Percentiles rank a stretch among this genome's conserved stretches.
phyloP scores from a whole-genome alignment of 2,329 filamentous ascomycete genomes.

The Emmonsiellopsis sp. region DNA sequence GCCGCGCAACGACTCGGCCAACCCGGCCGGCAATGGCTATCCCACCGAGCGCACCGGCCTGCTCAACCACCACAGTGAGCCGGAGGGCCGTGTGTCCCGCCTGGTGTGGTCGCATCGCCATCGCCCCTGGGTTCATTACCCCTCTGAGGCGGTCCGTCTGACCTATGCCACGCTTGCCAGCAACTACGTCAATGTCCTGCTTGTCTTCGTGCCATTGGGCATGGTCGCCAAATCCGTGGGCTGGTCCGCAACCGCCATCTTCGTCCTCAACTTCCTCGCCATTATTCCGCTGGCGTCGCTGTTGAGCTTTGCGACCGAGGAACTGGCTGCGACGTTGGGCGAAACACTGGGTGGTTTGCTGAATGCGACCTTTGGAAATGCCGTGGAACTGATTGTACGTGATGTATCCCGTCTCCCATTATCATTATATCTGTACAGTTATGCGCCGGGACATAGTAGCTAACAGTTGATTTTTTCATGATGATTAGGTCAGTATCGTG shows the following conservation, averaged over 20 bases:
- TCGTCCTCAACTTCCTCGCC: conserved; percentile 54
- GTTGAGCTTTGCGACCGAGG: conserved; percentile 56
- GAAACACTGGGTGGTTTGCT: conserved; percentile 54
- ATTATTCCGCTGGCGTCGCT: conserved; percentile 54
- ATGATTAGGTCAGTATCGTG: conserved; percentile 71
- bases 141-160: conserved; percentile 28
- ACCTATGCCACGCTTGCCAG: conserved; percentile 37
- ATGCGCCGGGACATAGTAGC: background rate
- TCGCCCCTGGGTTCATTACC: conserved; percentile 30
- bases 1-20: background rate
- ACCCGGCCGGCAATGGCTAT: conserved; percentile 4
- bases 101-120: conserved; percentile 21
- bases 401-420: background rate
- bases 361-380: conserved; percentile 59
- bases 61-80: conserved; percentile 1
- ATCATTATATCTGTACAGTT: background rate
- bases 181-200: conserved; percentile 50
- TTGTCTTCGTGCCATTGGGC: conserved; percentile 56
- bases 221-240: conserved; percentile 52
- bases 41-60: conserved; percentile 8
- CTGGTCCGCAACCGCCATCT: conserved; percentile 50
- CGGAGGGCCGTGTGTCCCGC: background rate
- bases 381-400: conserved; percentile 60
- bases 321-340: conserved; percentile 50
- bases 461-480: background rate